Evolutionary conservation across 345 rosid species (phyloP), one percentile per base, ranked within the genome.

Genomic region (Acer campestre): DNA sequence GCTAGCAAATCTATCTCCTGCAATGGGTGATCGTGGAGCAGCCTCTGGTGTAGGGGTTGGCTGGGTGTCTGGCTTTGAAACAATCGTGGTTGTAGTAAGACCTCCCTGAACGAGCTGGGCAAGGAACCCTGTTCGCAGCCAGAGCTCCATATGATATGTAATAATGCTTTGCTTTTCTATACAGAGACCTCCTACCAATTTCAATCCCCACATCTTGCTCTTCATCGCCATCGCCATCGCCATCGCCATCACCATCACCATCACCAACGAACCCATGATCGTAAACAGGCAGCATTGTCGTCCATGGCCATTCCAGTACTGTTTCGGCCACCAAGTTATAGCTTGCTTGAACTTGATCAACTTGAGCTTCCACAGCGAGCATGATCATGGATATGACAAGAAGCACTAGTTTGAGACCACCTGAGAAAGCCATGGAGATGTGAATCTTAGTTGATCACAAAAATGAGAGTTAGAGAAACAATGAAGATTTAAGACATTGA

Each of bases 91-190:
- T 92, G 68, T 93, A 95, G 76, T 93, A 95, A 5, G 99, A 92
- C 86, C 99, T 90, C 59, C 99, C 97, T 4, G 98, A 93, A 51
- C 97, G 85, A 1, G 98, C 89, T 17, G 97, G 98, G 78, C 97
- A 95, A 4, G 96, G 98, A 49, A 95, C 74, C 61, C 97, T 77
- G 78, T 93, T 84, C 5, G 97, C 98, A 12, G 98, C 82, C 40
- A 93, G 82, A 72, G 98, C 94, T 29, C 96, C 97, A 76, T 95
- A 93, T 64, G 99, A 93, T 9, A 95, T 92, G 87, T 90, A 95
- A 75, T 90, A 90, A 23, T 62, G 90, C 86, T 49, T 67, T 53
- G 88, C 68, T 75, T 80, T 75, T 92, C 96, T 90, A 75, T 86
- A 90, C 84, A 92, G 70, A 22, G 93, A 92, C 85, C 35, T 17